These are phyloP conservation scores for Naegleria lovaniensis DNA, from an alignment of 208 protist species.

Conservation along the genomic window DNA sequence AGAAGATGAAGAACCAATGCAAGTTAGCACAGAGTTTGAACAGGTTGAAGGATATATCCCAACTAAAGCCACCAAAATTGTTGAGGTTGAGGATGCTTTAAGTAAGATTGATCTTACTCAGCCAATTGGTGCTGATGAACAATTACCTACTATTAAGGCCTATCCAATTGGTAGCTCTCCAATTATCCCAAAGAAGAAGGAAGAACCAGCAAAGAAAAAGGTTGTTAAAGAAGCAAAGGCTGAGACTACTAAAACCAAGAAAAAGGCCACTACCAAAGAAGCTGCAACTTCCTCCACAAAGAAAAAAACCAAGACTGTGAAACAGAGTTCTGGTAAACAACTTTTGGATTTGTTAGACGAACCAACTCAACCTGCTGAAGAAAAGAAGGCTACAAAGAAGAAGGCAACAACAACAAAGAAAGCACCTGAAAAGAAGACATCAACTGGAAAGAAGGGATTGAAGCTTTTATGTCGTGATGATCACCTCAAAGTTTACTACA, in stretches of 20 bases:
- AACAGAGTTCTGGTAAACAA: neutral
- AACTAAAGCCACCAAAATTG: neutral
- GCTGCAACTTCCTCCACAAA: neutral
- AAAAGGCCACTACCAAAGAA: neutral
- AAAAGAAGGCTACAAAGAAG: neutral
- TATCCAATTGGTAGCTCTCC: neutral
- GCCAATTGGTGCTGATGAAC: neutral
- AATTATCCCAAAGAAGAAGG: conserved; percentile 1
- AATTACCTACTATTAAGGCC: neutral
- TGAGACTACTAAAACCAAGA: neutral
- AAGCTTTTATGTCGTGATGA: neutral
- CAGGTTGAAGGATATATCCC: neutral
- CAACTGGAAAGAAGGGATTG: neutral
- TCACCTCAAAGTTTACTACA: neutral
- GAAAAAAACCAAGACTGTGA: neutral
- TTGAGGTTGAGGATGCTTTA: neutral
- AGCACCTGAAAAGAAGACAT: neutral
- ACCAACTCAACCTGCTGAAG: neutral
- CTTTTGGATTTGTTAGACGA: neutral
- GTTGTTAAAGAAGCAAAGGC: neutral
- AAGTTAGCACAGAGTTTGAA: neutral
- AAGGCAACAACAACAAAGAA: neutral
- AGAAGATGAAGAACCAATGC: neutral
- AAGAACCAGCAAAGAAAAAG: neutral
- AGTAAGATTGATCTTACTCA: conserved; percentile 13